Conservation (phyloP, 495 filamentous ascomycete genomes). For the Talaromyces nanjingensis region DNA sequence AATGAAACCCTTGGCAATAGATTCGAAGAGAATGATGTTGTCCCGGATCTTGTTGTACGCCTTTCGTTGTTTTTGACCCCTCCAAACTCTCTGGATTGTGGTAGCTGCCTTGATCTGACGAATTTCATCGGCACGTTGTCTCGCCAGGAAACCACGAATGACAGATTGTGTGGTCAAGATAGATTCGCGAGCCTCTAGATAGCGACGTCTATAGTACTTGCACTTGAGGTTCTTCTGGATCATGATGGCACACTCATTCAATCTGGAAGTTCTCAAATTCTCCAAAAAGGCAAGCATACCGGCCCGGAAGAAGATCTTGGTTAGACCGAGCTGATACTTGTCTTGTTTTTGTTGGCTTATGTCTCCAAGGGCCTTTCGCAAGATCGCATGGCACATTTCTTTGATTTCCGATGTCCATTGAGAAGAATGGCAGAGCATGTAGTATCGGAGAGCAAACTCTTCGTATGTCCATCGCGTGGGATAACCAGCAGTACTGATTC, state of each 20-base stretch:
- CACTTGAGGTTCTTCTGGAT: conserved; percentile 97
- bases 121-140: conserved; percentile 71
- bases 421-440: conserved; percentile 90
- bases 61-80: conserved; percentile 79
- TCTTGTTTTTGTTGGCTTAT: conserved; percentile 73
- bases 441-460: conserved; percentile 95
- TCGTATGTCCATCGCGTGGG: conserved; percentile 99
- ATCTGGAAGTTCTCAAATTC: conserved; percentile 77
- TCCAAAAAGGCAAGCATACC: conserved; percentile 98
- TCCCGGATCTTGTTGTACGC: conserved; percentile 66
- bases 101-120: conserved; percentile 81
- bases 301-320: conserved; percentile 98
- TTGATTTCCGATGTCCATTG: conserved; percentile 92
- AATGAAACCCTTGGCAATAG: conserved; percentile 83
- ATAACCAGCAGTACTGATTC: conserved; percentile 97
- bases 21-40: conserved; percentile 80
- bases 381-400: conserved; percentile 85
- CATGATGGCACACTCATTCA: conserved; percentile 94
- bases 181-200: conserved; percentile 75
- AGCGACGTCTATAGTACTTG: conserved; percentile 91
- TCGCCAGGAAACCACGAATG: conserved; percentile 64
- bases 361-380: conserved; percentile 82
- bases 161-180: conserved; percentile 75
- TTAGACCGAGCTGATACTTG: conserved; percentile 93
- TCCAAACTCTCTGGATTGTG: conserved; percentile 92